Evolutionary conservation across 2,329 filamentous ascomycete species (phyloP), one percentile per base, ranked within the genome.

Genomic region (Beauveria brongniartii): DNA sequence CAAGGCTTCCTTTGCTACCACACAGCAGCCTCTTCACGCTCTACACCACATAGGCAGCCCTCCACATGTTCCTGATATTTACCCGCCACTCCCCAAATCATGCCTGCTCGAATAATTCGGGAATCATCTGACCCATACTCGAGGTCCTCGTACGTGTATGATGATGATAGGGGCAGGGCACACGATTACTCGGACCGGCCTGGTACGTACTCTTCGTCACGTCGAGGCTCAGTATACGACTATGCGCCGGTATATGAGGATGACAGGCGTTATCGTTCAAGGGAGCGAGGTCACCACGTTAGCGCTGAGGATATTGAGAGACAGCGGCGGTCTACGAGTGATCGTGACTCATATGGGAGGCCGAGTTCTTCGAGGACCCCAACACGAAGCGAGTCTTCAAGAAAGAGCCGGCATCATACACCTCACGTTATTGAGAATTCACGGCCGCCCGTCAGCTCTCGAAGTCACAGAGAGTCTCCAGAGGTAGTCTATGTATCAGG

Each of bases 401-500:
- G 67, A 52, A 66, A 68, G 40, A 67, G 65, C 51, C 66, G 67
- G 8, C 68, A 64, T 9, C 63, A 64, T 47, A 65, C 67, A 2
- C 54, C 67, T 1, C 70, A 70, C 61, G 66, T 73, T 9, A 71
- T 74, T 58, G 71, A 71, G 48, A 66, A 68, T 48, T 71, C 73
- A 47, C 67, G 73, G 10, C 73, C 73, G 7, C 72, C 72, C 3
- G 64, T 73, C 5, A 64, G 72, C 7, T 72, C 72, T 7, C 68
- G 69, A n/a, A 40, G 28, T 26, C 43, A 50, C 18, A 37, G 56
- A 30, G 56, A 59, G 24, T 28, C 54, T 28, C 14, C 48, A 41
- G 55, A 62, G 20, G 48, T 44, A 20, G 55, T 53, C 28, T 59
- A 62, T 28, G 41, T 24, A 3, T n/a, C 44, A 10, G 60, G 43